Evolutionary conservation across 2,329 filamentous ascomycete species (phyloP), one percentile per base, ranked within the genome.

Genomic region (Colletotrichum plurivorum): DNA sequence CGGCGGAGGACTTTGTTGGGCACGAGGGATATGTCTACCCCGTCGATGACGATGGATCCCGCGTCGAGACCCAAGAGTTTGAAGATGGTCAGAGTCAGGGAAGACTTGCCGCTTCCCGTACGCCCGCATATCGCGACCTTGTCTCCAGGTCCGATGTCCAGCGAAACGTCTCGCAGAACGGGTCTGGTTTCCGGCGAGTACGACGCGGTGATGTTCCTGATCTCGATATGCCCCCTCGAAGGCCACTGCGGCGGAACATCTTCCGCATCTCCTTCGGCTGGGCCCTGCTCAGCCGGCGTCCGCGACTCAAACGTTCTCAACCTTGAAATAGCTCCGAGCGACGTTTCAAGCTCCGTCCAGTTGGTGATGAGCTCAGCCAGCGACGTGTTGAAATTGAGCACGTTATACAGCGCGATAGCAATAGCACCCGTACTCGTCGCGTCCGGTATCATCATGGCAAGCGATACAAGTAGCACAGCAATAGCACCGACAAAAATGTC

Each of bases 401-500:
- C 72, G 36, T 77, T 76, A 5, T 79, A 74, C 0, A 80, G 73
- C 16, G 77, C 75, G 22, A 78, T 75, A 16, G 74, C 75, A 5
- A 77, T 69, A 7, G 69, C 60, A 9, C 66, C 70, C 1, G 69
- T 72, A 4, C 64, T 71, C 1, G 70, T 71, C 1, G 63, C 54
- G 1, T 64, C 61, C 1, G 59, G 59, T 1, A 67, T 69, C 7
- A 68, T 41, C 39, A 65, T 51, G 13, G 54, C 61, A 1, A 69
- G 39, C 1, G 61, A 59, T 0, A 75, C 71, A 8, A 77, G 71
- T 1, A 73, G 69, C n/a, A 75, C 53, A 0, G 73, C 73, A 1
- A 72, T 54, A 1, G 62, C 72, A 6, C 59, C 67, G 12, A 75
- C 73, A 20, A 69, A 27, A 3, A 88, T 73, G 67, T 87, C 84